phyloP scores from a whole-genome alignment of 1,284 basidiomycete species.

The Polyporus tsugae region DNA sequence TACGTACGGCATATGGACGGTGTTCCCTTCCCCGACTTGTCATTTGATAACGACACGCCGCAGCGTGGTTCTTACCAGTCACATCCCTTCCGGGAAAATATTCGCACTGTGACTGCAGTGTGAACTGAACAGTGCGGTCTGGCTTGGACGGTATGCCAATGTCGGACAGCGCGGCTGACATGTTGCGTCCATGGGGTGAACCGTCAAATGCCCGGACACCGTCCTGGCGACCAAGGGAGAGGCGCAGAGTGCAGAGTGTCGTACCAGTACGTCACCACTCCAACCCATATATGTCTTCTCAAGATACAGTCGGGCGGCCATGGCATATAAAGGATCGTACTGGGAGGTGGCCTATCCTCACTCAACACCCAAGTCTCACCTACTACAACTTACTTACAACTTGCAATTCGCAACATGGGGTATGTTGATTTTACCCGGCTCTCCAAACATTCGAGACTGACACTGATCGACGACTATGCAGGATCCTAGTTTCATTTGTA shows the following conservation, averaged over 20 bases:
- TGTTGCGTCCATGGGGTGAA: background rate
- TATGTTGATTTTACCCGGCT: background rate
- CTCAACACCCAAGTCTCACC: background rate
- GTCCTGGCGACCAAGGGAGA: background rate
- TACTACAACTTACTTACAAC: slow-evolving; percentile 1
- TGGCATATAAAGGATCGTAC: background rate
- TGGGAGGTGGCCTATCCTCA: background rate
- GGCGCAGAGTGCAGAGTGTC: background rate
- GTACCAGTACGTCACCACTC: background rate
- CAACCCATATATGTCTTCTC: background rate
- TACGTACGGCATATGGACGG: background rate
- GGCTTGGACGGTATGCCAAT: background rate
- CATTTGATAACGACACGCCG: background rate
- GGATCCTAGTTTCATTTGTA: background rate
- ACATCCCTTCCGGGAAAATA: slow-evolving; percentile 3
- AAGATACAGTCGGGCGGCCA: background rate
- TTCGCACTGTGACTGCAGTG: background rate
- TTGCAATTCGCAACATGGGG: slow-evolving; percentile 1
- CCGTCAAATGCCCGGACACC: background rate
- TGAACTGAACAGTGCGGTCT: background rate
- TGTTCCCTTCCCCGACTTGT: background rate
- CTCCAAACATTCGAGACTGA: background rate
- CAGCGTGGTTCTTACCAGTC: background rate
- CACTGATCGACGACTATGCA: background rate
- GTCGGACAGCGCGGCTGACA: background rate